Evolutionary conservation across 2,329 filamentous ascomycete genomes (phyloP).

Genomic region (Epichloe brachyelytri): DNA sequence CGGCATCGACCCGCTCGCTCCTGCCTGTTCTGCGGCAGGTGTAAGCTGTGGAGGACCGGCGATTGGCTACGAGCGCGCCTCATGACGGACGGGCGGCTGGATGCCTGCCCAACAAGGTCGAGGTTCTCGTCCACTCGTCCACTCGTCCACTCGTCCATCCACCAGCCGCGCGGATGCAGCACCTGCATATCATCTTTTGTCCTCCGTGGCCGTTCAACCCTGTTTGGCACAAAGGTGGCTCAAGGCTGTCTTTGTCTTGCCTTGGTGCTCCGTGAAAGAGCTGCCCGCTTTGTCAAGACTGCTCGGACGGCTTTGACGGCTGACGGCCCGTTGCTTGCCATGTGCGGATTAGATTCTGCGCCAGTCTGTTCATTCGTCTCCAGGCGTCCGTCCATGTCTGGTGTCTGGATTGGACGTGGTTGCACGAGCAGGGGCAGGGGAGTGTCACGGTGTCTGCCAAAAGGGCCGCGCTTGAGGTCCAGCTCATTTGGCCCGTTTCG

Average conservation of each 20-base stretch:
- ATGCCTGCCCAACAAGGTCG: background rate
- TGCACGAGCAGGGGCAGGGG: too few species aligned
- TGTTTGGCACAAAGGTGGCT: too few species aligned
- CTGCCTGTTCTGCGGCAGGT: conserved; percentile 6
- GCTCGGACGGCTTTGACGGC: background rate
- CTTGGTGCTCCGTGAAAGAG: too few species aligned
- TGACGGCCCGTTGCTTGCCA: background rate
- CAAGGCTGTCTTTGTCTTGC: too few species aligned
- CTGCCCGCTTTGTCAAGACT: too few species aligned
- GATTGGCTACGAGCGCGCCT: conserved; percentile 15
- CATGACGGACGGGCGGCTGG: conserved; percentile 1
- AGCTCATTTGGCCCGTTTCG: background rate
- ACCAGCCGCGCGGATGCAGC: too few species aligned
- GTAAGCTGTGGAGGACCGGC: conserved; percentile 7
- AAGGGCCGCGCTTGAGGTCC: background rate
- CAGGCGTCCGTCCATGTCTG: background rate
- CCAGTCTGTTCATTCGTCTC: background rate
- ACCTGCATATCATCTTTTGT: too few species aligned
- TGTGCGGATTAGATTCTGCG: too few species aligned
- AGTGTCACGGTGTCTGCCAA: background rate
- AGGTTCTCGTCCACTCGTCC: too few species aligned
- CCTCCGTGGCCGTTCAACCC: too few species aligned
- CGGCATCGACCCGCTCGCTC: conserved; percentile 1
- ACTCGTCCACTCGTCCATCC: too few species aligned
- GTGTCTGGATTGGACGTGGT: too few species aligned